Conservation (phyloP, 1,139 yeast genomes). For the Saccharomyces pastorianus region DNA sequence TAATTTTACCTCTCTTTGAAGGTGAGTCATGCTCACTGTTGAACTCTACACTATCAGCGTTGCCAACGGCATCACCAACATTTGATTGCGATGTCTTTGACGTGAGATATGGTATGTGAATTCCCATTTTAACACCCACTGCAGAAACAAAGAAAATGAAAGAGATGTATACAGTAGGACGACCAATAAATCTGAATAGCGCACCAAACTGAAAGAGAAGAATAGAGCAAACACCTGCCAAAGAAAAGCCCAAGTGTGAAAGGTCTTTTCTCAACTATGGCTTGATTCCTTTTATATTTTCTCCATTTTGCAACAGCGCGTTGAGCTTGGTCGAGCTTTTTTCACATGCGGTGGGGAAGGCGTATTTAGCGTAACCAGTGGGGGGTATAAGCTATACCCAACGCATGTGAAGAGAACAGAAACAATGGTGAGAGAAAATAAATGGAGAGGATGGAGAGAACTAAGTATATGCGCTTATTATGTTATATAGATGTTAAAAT, state of each 20-base stretch:
- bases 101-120: not conserved
- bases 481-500: not conserved
- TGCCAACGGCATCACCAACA: not conserved
- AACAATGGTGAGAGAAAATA: not conserved
- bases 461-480: not conserved
- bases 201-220: not conserved
- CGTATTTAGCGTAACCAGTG: no score
- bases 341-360: constrained; percentile 1
- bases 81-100: not conserved
- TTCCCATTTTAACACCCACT: not conserved
- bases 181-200: not conserved
- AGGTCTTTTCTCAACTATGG: not conserved
- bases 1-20: not conserved
- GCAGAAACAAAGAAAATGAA: not conserved
- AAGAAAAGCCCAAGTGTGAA: not conserved
- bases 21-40: not conserved
- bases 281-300: not conserved
- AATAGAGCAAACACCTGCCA: not conserved
- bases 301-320: not conserved
- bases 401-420: not conserved
- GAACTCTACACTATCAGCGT: not conserved
- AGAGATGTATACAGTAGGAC: not conserved
- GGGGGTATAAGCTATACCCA: not conserved
- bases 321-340: not conserved
- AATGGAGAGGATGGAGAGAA: not conserved